A percentile compares a stretch with the other conserved stretches of the same genome.
Conservation (phyloP, 2,329 filamentous ascomycete species). For the Allantophomopsis lycopodina region DNA sequence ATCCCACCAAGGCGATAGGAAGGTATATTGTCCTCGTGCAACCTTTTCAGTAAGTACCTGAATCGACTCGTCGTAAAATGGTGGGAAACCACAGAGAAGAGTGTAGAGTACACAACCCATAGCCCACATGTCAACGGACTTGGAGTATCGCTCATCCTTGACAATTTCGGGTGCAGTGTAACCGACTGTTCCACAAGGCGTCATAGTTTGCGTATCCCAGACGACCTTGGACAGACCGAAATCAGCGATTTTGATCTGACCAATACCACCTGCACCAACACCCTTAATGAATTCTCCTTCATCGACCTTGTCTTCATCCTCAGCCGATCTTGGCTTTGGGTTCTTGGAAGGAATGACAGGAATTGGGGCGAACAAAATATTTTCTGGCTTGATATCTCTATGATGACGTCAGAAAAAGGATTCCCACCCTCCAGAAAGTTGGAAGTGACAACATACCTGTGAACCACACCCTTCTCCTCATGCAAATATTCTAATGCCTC, state of each 20-base stretch:
- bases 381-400: slow-evolving; percentile 97
- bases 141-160: slow-evolving; percentile 96
- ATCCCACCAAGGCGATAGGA: slow-evolving; percentile 98
- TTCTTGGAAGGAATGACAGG: slow-evolving; percentile 68
- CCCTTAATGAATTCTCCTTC: slow-evolving; percentile 86
- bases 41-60: slow-evolving; percentile 96
- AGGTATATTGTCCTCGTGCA: slow-evolving; percentile 90
- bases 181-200: slow-evolving; percentile 94
- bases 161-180: slow-evolving; percentile 98
- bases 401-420: slow-evolving; percentile 17
- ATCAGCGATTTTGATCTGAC: slow-evolving; percentile 92
- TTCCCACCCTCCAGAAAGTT: background rate
- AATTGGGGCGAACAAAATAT: slow-evolving; percentile 82
- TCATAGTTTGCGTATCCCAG: slow-evolving; percentile 98
- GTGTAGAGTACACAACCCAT: slow-evolving; percentile 95
- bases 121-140: slow-evolving; percentile 99
- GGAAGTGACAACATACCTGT: slow-evolving; percentile 54
- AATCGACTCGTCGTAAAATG: slow-evolving; percentile 97
- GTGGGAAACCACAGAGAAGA: slow-evolving; percentile 89
- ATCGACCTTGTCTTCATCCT: slow-evolving; percentile 94
- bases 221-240: slow-evolving; percentile 97
- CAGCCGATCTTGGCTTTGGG: slow-evolving; percentile 68
- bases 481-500: slow-evolving; percentile 87
- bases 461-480: slow-evolving; percentile 88
- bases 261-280: slow-evolving; percentile 78